Conservation (phyloP, 2,329 filamentous ascomycete genomes). For the Tolypocladium endophyticum region DNA sequence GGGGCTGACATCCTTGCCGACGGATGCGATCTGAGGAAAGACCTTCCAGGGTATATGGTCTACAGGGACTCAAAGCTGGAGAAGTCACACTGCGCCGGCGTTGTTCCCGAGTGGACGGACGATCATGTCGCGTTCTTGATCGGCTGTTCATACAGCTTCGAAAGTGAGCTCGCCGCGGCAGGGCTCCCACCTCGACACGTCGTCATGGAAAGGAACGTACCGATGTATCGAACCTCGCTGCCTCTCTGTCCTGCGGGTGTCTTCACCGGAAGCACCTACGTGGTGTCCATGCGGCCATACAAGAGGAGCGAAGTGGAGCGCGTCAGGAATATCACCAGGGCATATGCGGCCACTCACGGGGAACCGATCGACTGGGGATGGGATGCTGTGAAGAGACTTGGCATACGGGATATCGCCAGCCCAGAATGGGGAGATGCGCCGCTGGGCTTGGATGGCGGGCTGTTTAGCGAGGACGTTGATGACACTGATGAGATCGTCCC, state of each 20-base stretch:
- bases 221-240: neutral
- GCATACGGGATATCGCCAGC: neutral
- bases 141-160: neutral
- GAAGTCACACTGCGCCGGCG: neutral
- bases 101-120: neutral
- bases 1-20: neutral
- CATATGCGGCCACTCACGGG: neutral
- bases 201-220: neutral
- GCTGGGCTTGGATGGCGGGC: slow-evolving; percentile 27
- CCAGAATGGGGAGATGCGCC: slow-evolving; percentile 48
- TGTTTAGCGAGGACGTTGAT: slow-evolving; percentile 18
- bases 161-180: neutral
- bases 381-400: neutral
- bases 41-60: neutral
- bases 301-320: neutral
- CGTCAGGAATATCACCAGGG: neutral
- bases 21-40: neutral
- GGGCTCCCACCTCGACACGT: neutral
- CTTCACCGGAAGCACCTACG: neutral
- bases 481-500: slow-evolving; percentile 32
- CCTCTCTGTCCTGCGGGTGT: neutral
- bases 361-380: neutral
- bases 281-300: neutral
- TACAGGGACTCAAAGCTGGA: neutral
- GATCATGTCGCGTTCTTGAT: neutral